Base-by-base conservation (phyloP, 176 grass and related monocot genomes). In the Carex scoparia region DNA sequence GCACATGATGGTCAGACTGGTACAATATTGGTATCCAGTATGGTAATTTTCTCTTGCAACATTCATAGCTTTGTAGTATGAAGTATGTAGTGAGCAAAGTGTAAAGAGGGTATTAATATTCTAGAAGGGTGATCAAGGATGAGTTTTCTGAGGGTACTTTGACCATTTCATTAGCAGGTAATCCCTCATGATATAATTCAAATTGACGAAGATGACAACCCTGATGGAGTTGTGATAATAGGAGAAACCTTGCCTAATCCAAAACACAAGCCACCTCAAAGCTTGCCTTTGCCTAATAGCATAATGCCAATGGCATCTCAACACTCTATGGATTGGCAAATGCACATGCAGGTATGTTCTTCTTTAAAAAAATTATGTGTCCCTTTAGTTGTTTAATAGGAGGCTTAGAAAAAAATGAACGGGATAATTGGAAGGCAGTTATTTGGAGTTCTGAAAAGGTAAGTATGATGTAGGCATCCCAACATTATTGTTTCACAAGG, bases 171-270 rank as follows among this genome's bases (percentile, higher is more conserved):
- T 62, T 7, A 81, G 37, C 69, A 94, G 94, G 84, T 89, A 89
- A 35, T 86, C 80, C 76, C 87, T 90, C 79, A 65, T 90, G 92
- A 91, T 46, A 68, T 93, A 73, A 93, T 93, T 85, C 86, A 97
- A 72, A 90, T 94, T 57, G 92, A 97, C 84, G 89, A 70, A 86
- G 92, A 94, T 86, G 86, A 76, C 84, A 84, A 89, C 85, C 65
- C 62, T 70, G 84, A 91, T 87, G 89, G 63, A 59, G 63, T 91
- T 87, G 59, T 76, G 33, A 87, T 88, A 18, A 80, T 89, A 86
- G 81, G 86, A 82, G 86, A 90, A 80, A 91, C 79, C 27, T 80
- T 65, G 53, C 65, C 81, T n/a, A 81, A 84, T 86, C 82, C 87
- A 40, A 92, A 90, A 77, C 87, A 91, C 70, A 94, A 94, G 66